These are phyloP conservation scores for Cicer judaicum DNA, from an alignment of 306 rosid species.

Conservation along the genomic window DNA sequence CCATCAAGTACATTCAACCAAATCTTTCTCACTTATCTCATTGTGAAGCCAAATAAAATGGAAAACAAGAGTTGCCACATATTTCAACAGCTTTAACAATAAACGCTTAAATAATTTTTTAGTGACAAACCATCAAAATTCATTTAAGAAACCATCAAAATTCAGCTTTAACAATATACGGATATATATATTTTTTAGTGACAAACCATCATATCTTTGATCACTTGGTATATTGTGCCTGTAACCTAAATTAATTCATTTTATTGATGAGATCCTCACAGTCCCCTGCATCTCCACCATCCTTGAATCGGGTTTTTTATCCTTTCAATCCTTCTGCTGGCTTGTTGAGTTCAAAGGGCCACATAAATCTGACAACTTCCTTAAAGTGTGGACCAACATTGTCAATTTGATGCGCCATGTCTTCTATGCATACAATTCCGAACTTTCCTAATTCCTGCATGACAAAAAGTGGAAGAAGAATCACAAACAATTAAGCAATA, in stretches of 20 bases:
- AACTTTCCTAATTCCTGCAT: conserved; percentile 71
- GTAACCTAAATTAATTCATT: conserved; percentile 65
- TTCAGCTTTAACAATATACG: no score
- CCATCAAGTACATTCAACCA: conserved; percentile 3
- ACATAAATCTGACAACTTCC: conserved; percentile 70
- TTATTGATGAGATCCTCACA: conserved; percentile 71
- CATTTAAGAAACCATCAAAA: neutral
- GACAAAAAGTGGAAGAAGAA: conserved; percentile 21
- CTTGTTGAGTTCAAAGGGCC: conserved; percentile 82
- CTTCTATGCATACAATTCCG: conserved; percentile 82
- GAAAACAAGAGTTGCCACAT: conserved; percentile 7
- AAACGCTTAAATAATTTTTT: neutral
- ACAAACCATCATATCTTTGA: conserved; percentile 16
- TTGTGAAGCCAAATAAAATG: neutral
- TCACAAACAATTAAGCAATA: neutral
- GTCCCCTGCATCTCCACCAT: conserved; percentile 86
- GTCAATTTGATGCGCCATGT: conserved; percentile 76
- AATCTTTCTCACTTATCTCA: neutral
- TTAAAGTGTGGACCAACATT: conserved; percentile 79
- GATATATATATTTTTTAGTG: conserved; percentile 2
- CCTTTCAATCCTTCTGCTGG: conserved; percentile 70
- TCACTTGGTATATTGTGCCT: neutral
- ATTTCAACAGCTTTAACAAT: conserved; percentile 3
- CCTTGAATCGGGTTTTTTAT: conserved; percentile 59
- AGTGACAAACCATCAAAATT: neutral